Base-by-base conservation (phyloP, 2,329 filamentous ascomycete species). In the Xylaria sp. region DNA sequence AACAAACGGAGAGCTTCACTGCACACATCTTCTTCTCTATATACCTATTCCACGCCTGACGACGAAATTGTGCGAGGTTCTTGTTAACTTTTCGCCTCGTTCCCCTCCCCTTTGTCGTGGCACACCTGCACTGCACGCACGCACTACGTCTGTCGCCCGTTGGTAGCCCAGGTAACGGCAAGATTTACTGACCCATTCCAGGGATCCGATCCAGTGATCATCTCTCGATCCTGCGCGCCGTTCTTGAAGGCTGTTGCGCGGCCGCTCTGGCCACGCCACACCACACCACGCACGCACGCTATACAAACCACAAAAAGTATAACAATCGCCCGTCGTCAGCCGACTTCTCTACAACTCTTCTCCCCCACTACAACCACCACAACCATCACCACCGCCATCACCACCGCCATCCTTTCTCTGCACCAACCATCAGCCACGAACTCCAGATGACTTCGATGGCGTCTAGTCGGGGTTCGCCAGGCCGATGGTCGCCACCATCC, bases 381-480 rank as follows among this genome's bases (percentile, higher is more conserved):
- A 50, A 50, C 48, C 23, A 30, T 9, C 9, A 4, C 48, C n/a
- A 49, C 23, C 48, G 3, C 8, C 48, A 11, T 50, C 48, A 30
- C 18, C 19, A 13, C 18, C 19, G 4, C 16, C 11, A 42, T 18
- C 5, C 23, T 44, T 39, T 13, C 16, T 39, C 42, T 30, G 4
- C 23, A 5, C 5, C 23, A 4, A 16, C 51, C 55, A 16, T 59
- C 57, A 49, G 16, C 50, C 30, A 48, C 55, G 30, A 55, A 51
- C 11, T 16, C 16, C 9, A 37, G 51, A 55, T 65, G 52, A 23
- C 59, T 6, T 63, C 59, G 54, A 70, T 70, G 68, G 66, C 67
- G n/a, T 71, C 69, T 10, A 68, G 68, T 60, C 68, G 67, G 7
- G 66, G 56, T 18, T 67, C 68, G 2, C 67, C 67, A 6, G 67